phyloP scores from a whole-genome alignment of 192 early-diverging fungal genomes.

The Glomus cerebriforme region DNA sequence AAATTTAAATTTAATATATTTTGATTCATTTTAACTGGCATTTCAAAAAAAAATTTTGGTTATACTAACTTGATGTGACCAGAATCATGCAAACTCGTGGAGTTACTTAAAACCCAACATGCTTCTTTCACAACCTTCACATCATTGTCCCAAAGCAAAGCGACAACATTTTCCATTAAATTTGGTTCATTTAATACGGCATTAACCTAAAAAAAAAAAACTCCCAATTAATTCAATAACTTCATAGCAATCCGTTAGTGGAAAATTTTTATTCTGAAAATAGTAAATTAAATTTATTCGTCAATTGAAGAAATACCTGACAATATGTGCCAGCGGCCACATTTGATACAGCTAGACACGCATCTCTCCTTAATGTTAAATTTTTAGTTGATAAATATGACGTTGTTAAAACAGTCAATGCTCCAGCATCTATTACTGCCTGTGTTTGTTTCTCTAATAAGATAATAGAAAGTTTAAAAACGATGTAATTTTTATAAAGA shows the following conservation, averaged over 20 bases:
- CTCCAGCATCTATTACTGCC: slow-evolving; percentile 18
- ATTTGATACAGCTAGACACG: slow-evolving; percentile 18
- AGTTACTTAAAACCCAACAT: slow-evolving; percentile 20
- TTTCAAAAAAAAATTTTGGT: not conserved
- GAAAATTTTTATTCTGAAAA: not conserved
- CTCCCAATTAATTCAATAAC: too few species aligned
- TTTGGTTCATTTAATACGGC: slow-evolving; percentile 11
- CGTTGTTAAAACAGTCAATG: slow-evolving; percentile 11
- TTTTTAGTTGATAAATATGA: slow-evolving; percentile 22
- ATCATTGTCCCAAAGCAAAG: slow-evolving; percentile 20
- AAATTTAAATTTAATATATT: not conserved
- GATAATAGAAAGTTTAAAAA: not conserved
- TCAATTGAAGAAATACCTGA: not conserved
- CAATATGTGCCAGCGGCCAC: slow-evolving; percentile 19
- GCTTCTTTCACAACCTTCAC: slow-evolving; percentile 23
- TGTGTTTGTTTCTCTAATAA: slow-evolving; percentile 19
- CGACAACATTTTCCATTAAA: slow-evolving; percentile 6
- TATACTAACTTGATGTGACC: slow-evolving; percentile 4
- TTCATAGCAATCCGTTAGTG: too few species aligned
- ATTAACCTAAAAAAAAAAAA: not conserved
- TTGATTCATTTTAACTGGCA: not conserved
- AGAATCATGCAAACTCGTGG: slow-evolving; percentile 9
- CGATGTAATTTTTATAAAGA: not conserved
- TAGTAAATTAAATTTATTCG: not conserved
- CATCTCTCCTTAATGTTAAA: slow-evolving; percentile 15